These are phyloP conservation scores for Aspergillus sp. DNA, from an alignment of 2,329 filamentous ascomycete species.

Conservation along the genomic window DNA sequence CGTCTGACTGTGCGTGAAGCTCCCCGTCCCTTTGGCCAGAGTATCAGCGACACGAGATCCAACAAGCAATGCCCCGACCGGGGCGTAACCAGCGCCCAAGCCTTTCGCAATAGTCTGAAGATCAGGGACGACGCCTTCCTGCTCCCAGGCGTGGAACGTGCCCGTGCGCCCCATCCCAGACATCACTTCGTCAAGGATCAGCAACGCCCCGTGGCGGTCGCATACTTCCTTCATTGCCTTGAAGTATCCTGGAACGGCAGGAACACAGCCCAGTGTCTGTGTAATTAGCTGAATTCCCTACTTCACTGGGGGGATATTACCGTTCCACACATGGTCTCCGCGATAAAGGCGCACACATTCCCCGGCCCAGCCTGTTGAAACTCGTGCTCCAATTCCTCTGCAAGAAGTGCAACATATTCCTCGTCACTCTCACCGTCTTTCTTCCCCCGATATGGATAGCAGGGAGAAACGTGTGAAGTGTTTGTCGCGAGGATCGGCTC, in stretches of 20 bases:
- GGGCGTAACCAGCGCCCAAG: slow-evolving; percentile 55
- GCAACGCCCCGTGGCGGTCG: slow-evolving; percentile 54
- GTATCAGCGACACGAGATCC: slow-evolving; percentile 48
- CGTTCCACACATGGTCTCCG: slow-evolving; percentile 52
- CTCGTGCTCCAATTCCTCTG: slow-evolving; percentile 50
- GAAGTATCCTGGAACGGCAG: slow-evolving; percentile 56
- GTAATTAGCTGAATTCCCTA: background rate
- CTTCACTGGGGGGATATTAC: slow-evolving; percentile 31
- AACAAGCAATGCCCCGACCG: slow-evolving; percentile 54
- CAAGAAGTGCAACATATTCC: slow-evolving; percentile 43
- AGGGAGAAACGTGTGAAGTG: slow-evolving; percentile 25
- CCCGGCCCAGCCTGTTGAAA: slow-evolving; percentile 48
- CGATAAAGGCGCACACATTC: slow-evolving; percentile 48
- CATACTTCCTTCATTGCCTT: slow-evolving; percentile 55
- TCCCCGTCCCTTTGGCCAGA: slow-evolving; percentile 43
- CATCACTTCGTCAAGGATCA: slow-evolving; percentile 53
- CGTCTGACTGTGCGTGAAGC: slow-evolving; percentile 58
- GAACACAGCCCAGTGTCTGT: slow-evolving; percentile 51
- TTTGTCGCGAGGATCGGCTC: slow-evolving; percentile 29
- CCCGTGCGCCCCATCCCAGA: slow-evolving; percentile 57
- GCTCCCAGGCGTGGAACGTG: slow-evolving; percentile 57
- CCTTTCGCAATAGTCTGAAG: slow-evolving; percentile 60
- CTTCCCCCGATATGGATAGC: slow-evolving; percentile 41
- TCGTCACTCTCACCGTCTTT: slow-evolving; percentile 37
- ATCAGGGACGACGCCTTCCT: slow-evolving; percentile 55